phyloP scores from a whole-genome alignment of 352 stramenopile genomes.

The Halophytophthora polymorphica region DNA sequence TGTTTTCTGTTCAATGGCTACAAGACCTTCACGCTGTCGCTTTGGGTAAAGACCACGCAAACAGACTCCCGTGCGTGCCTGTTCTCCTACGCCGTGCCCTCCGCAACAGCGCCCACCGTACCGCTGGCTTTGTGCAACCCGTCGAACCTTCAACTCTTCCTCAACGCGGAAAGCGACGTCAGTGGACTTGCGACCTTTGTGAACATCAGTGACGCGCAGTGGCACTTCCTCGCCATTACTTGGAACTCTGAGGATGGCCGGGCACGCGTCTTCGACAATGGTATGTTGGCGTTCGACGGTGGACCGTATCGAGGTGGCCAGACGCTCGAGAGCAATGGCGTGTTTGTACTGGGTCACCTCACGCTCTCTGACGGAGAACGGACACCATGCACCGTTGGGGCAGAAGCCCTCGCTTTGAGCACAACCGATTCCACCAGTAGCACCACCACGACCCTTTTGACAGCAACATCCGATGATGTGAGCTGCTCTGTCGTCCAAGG shows the following conservation, averaged over 20 bases:
- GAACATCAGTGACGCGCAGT: constrained; percentile 59
- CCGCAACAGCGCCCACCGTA: constrained; percentile 12
- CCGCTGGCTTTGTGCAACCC: constrained; percentile 57
- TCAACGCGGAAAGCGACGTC: constrained; percentile 32
- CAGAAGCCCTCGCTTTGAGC: not conserved
- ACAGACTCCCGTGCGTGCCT: constrained; percentile 31
- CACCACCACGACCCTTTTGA: not conserved
- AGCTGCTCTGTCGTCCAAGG: constrained; percentile 22
- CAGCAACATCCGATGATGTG: constrained; percentile 11
- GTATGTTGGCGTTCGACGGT: constrained; percentile 64
- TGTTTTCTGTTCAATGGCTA: constrained; percentile 6
- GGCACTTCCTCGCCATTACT: constrained; percentile 61
- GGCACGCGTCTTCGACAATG: constrained; percentile 59
- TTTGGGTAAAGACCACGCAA: constrained; percentile 59
- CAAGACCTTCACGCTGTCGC: constrained; percentile 55
- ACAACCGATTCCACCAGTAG: not conserved
- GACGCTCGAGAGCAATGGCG: constrained; percentile 23
- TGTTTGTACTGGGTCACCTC: constrained; percentile 49
- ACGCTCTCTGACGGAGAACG: constrained; percentile 14
- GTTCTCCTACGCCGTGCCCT: constrained; percentile 37
- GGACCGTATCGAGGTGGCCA: constrained; percentile 48
- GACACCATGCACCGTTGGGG: constrained; percentile 7
- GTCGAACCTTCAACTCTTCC: constrained; percentile 47
- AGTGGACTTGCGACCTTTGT: constrained; percentile 50
- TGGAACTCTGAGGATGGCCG: constrained; percentile 61